These are phyloP conservation scores for Sporothrix inflata DNA, from an alignment of 2,329 filamentous ascomycete genomes.

Conservation along the genomic window DNA sequence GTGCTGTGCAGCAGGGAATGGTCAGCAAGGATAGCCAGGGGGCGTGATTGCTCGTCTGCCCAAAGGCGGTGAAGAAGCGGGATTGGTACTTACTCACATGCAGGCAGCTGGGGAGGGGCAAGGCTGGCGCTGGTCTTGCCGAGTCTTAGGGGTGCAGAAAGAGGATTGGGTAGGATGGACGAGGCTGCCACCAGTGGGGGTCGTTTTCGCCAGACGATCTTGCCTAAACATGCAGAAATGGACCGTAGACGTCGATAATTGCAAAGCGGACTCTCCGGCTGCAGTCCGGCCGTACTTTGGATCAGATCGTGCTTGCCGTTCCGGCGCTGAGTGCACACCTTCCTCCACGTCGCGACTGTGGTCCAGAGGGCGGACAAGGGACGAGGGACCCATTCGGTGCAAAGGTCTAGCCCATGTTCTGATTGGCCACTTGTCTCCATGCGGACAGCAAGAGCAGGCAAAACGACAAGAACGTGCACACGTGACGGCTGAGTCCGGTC, in stretches of 20 bases:
- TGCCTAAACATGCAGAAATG: neutral
- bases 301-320: constrained; percentile 8
- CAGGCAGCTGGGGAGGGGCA: constrained; percentile 7
- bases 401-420: neutral
- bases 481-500: neutral
- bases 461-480: neutral
- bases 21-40: constrained; percentile 16
- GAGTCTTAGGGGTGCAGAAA: neutral
- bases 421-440: constrained; percentile 13
- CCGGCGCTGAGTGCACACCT: neutral
- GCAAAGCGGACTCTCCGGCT: neutral
- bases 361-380: neutral
- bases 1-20: constrained; percentile 1
- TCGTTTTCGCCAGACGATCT: neutral
- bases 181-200: constrained; percentile 19
- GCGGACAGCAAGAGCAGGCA: neutral
- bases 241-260: neutral
- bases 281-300: neutral
- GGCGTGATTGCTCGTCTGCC: neutral
- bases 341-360: neutral
- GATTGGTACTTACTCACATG: constrained; percentile 10
- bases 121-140: constrained; percentile 16
- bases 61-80: constrained; percentile 28
- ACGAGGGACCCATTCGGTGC: neutral
- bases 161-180: constrained; percentile 15